Percentiles rank a stretch among this genome's conserved stretches.
Conservation (phyloP, 108 stramenopile species). For the Stephanodiscus triporus region DNA sequence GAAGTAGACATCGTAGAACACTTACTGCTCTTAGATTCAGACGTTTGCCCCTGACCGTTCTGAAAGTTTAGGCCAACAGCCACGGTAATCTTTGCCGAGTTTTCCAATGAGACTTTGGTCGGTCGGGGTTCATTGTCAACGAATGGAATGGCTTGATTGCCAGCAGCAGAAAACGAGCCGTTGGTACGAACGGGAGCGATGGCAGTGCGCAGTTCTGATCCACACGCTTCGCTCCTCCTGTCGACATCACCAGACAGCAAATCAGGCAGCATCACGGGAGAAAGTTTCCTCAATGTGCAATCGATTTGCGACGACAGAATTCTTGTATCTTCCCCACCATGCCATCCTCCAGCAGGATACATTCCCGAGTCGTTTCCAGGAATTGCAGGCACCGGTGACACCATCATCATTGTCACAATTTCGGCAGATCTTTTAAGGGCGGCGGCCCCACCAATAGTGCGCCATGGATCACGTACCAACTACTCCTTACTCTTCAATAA, state of each 20-base stretch:
- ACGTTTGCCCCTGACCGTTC: background rate
- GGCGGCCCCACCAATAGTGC: background rate
- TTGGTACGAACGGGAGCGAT: background rate
- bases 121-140: background rate
- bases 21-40: background rate
- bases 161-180: background rate
- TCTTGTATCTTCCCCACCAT: background rate
- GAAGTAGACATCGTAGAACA: constrained; percentile 12
- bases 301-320: background rate
- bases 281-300: background rate
- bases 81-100: background rate
- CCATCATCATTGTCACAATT: background rate
- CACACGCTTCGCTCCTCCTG: background rate
- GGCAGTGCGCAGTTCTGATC: background rate
- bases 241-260: background rate
- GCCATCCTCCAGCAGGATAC: background rate
- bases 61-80: background rate
- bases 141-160: background rate
- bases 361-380: background rate
- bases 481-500: background rate
- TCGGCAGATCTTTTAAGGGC: background rate
- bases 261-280: constrained; percentile 1
- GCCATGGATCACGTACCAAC: background rate
- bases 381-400: background rate
- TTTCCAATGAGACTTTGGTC: background rate